These are phyloP conservation scores for Phanerochaete carnosa DNA, from an alignment of 768 basidiomycete species.

Conservation along the genomic window DNA sequence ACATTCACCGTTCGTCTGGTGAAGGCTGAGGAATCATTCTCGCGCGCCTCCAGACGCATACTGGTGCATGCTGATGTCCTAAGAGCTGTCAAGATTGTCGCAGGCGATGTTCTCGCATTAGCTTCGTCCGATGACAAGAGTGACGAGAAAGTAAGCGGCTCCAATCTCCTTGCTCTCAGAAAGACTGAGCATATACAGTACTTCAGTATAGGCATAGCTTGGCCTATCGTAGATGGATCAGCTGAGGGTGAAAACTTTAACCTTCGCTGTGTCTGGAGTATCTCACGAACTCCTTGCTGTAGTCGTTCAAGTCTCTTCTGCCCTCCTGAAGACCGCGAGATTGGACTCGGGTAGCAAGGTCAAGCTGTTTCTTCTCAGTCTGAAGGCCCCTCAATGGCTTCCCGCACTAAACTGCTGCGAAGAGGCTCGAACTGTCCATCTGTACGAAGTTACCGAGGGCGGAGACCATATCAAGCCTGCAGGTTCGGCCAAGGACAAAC, in stretches of 20 bases:
- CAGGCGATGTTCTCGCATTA: slow-evolving; percentile 68
- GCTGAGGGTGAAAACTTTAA: slow-evolving; percentile 48
- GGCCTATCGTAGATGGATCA: slow-evolving; percentile 68
- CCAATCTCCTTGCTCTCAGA: slow-evolving; percentile 3
- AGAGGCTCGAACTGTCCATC: slow-evolving; percentile 49
- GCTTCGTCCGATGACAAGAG: slow-evolving; percentile 33
- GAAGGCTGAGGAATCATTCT: slow-evolving; percentile 20
- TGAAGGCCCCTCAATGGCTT: slow-evolving; percentile 39
- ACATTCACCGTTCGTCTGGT: slow-evolving; percentile 26
- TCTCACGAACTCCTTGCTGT: neutral
- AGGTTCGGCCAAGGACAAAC: slow-evolving; percentile 30
- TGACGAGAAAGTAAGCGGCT: slow-evolving; percentile 32
- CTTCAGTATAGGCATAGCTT: slow-evolving; percentile 67
- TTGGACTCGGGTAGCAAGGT: slow-evolving; percentile 47
- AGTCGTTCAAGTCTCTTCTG: neutral
- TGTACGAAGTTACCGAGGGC: slow-evolving; percentile 42
- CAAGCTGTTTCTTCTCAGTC: slow-evolving; percentile 38
- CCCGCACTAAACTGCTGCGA: slow-evolving; percentile 47
- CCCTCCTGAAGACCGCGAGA: slow-evolving; percentile 59
- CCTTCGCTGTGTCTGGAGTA: neutral
- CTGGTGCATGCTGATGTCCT: slow-evolving; percentile 59
- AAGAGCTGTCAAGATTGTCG: slow-evolving; percentile 56
- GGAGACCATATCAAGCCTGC: neutral
- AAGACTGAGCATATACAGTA: slow-evolving; percentile 33
- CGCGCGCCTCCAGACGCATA: slow-evolving; percentile 61